Conservation (phyloP, 129 eudicot species). For the Escallonia rubra region DNA sequence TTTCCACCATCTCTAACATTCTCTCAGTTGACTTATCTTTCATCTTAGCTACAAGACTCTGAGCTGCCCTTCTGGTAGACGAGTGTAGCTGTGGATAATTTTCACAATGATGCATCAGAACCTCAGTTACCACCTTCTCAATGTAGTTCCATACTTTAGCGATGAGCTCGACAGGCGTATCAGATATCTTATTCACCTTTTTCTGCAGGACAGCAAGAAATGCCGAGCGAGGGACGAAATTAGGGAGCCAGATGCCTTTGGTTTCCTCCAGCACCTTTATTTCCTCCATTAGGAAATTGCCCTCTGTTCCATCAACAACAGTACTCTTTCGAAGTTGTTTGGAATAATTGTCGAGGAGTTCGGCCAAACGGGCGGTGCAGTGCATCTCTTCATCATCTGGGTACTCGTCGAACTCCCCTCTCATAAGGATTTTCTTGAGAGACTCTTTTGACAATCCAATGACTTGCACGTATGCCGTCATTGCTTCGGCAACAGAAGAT, state of each 20-base stretch:
- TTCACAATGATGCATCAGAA: constrained; percentile 27
- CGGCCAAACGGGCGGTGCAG: constrained; percentile 11
- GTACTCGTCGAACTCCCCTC: constrained; percentile 20
- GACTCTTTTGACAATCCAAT: constrained; percentile 12
- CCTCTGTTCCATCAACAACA: background rate
- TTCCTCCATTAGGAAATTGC: constrained; percentile 28
- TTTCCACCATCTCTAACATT: constrained; percentile 35
- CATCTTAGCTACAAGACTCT: constrained; percentile 20
- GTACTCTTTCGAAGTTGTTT: background rate
- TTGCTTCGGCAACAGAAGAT: constrained; percentile 12
- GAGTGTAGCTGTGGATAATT: constrained; percentile 35
- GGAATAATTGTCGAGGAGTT: background rate
- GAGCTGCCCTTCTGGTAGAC: constrained; percentile 29
- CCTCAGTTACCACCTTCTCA: constrained; percentile 26
- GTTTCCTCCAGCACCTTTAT: constrained; percentile 35
- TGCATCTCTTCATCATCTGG: constrained; percentile 15
- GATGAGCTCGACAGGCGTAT: constrained; percentile 29
- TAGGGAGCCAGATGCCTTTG: constrained; percentile 25
- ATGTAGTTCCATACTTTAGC: constrained; percentile 31
- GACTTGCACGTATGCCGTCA: constrained; percentile 7
- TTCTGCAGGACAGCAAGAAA: constrained; percentile 27
- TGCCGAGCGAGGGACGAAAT: constrained; percentile 34
- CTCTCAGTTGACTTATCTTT: constrained; percentile 23
- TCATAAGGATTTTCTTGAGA: constrained; percentile 12
- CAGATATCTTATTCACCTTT: constrained; percentile 18